phyloP scores from a whole-genome alignment of 176 grass and related monocot species.

The Rhynchospora tenuis region DNA sequence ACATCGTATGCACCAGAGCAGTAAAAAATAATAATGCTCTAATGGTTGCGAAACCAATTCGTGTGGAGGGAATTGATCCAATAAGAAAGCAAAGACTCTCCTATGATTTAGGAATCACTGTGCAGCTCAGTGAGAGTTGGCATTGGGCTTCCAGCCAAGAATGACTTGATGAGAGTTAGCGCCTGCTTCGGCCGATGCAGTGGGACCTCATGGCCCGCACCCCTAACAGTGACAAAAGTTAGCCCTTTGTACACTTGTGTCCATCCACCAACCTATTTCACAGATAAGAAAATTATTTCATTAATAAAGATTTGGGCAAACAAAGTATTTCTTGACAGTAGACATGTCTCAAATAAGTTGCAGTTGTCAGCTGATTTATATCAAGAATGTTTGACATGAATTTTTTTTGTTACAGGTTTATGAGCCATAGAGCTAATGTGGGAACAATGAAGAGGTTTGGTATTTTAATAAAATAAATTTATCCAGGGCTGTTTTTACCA shows the following conservation, averaged over 20 bases:
- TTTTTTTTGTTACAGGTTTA: neutral
- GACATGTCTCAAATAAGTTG: conserved; percentile 1
- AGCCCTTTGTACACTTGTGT: conserved; percentile 81
- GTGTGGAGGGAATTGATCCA: neutral
- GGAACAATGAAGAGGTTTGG: neutral
- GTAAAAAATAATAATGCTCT: neutral
- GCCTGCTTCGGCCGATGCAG: conserved; percentile 80
- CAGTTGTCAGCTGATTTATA: conserved; percentile 1
- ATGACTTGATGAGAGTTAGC: conserved; percentile 72
- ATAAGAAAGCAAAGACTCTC: neutral
- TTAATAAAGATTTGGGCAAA: neutral
- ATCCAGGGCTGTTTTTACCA: neutral
- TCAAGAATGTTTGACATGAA: neutral
- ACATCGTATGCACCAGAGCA: neutral
- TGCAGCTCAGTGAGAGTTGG: conserved; percentile 33
- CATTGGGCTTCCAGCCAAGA: conserved; percentile 77
- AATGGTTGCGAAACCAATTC: neutral
- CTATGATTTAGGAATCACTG: conserved; percentile 39
- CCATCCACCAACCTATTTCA: conserved; percentile 91
- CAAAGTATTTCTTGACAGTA: neutral
- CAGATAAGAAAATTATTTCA: neutral
- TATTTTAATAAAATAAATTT: neutral
- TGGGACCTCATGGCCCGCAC: conserved; percentile 92
- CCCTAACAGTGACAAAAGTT: conserved; percentile 76
- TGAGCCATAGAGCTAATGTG: neutral